Base-by-base conservation (phyloP, 805 yeast genomes). In the Ogataea haglerorum region DNA sequence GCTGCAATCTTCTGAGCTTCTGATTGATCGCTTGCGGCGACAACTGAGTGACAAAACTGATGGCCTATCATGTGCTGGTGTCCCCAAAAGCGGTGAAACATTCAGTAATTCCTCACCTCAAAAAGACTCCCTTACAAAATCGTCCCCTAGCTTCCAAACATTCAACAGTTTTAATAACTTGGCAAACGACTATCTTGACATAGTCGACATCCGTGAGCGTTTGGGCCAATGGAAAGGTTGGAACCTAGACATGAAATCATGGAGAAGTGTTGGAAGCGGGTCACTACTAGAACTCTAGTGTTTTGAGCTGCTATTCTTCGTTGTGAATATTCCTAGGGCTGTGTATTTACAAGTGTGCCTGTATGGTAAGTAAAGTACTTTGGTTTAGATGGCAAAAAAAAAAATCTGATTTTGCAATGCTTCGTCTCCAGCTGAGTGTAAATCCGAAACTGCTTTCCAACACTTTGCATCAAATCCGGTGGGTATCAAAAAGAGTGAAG, bases 241-340 rank as follows among this genome's bases (percentile, higher is more conserved):
- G 89, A 87, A 83, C 55, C 74, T 88, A 3, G 96, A 90, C 55
- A 85, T 90, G 95, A 73, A 86, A 18, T 53, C 59, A 10, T 90
- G 97, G 97, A 73, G 83, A 56, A 75, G 81, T 37, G 68, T 77
- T 13, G 88, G 87, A 1, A 65, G 73, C 37, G 89, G 89, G 2
- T 81, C 85, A 3, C 57, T 73, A 4, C 66, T 82, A 10, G 79
- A 77, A 33, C 54, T 71, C 30, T 75, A 55, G 50, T 15, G 30
- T 12, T 22, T 16, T 29, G 49, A 28, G 53, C 49, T 43, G 6
- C 4, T 12, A n/a, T 5, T 10, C 10, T 14, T 17, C 34, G 17
- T 30, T 30, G 7, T 4, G 9, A 10, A 6, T 26, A 3, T 26
- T 26, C 16, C 13, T 26, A 13, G 13, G 29, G 29, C 29, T 26